Conservation (phyloP, 192 early-diverging fungal genomes). For the Coemansia sp. region DNA sequence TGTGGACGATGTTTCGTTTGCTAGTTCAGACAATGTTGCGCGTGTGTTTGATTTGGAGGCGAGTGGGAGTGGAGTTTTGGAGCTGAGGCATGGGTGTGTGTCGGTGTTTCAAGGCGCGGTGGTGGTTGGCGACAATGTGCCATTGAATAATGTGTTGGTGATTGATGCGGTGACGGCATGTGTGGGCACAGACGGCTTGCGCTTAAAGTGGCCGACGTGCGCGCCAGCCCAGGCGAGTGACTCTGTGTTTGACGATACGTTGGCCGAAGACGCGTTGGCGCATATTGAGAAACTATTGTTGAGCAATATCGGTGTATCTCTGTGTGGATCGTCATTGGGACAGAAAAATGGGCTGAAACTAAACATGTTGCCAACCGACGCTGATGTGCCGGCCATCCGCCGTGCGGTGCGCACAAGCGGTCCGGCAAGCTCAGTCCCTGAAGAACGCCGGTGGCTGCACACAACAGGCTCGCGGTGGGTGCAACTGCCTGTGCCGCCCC, state of each 20-base stretch:
- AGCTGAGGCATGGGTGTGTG: constrained; percentile 7
- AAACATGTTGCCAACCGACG: neutral
- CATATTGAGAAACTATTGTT: constrained; percentile 32
- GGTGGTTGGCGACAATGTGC: neutral
- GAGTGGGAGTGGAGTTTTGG: neutral
- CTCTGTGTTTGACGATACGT: neutral
- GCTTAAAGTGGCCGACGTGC: constrained; percentile 32
- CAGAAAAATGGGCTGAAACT: constrained; percentile 3
- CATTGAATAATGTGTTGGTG: neutral
- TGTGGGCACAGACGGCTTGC: constrained; percentile 1
- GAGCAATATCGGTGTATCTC: constrained; percentile 20
- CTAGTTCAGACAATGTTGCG: neutral
- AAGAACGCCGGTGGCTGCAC: constrained; percentile 23
- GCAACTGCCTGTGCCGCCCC: constrained; percentile 20
- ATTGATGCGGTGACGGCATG: constrained; percentile 6
- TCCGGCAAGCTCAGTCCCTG: constrained; percentile 19
- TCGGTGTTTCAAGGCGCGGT: constrained; percentile 24
- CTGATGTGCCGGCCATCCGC: constrained; percentile 7
- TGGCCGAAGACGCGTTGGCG: constrained; percentile 13
- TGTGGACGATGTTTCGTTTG: neutral
- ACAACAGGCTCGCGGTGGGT: constrained; percentile 13
- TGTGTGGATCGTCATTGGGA: constrained; percentile 9
- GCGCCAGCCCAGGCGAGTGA: neutral
- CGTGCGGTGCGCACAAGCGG: constrained; percentile 16
- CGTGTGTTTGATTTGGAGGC: constrained; percentile 1